Evolutionary conservation across 2,329 filamentous ascomycete genomes (phyloP), one percentile per base, ranked within the genome.

Genomic region (Monilinia polystroma): DNA sequence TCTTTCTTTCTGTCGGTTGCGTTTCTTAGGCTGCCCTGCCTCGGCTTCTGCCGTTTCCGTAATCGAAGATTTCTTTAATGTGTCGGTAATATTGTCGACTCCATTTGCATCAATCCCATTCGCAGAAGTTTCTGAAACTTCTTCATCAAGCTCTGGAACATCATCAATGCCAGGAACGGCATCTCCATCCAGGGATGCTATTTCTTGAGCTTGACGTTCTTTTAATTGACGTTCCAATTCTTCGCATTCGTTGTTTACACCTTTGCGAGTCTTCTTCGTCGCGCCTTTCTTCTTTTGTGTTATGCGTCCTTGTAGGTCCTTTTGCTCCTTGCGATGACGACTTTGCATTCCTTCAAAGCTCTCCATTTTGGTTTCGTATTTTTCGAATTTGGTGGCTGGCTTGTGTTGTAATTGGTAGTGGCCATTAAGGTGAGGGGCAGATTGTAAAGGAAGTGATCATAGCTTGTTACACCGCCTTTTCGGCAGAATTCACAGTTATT

Each of bases 201-300:
- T 70, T 76, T 93, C 90, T 5, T 80, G 81, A 14, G 82, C 84
- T 66, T 95, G 91, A 71, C 84, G 82, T 73, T 90, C 88, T 69
- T 85, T 87, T 53, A 91, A 76, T 66, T 85, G 79, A 10, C 85
- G 81, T 77, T 94, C 90, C 70, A 92, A 81, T 64, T 85, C 82
- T 68, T 89, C 89, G 72, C 91, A 92, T 76, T 94, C 91, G 63
- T 90, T 83, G 52, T 90, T 92, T 75, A 94, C 82, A 38, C 89
- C 88, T 77, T 90, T 92, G 74, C 81, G 86, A 72, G 84, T 93
- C 86, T 87, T 92, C 80, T 98, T 99, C 57, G 90, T 96, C 20
- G 95, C 93, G 72, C 91, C 90, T 82, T 97, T 98, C 83, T 97
- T 99, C 84, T 97, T 98, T 80, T 90, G 93, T 6, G 92, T 97